Evolutionary conservation across 768 basidiomycete genomes (phyloP), one percentile per base, ranked within the genome.

Genomic region (Dioszegia hungarica): DNA sequence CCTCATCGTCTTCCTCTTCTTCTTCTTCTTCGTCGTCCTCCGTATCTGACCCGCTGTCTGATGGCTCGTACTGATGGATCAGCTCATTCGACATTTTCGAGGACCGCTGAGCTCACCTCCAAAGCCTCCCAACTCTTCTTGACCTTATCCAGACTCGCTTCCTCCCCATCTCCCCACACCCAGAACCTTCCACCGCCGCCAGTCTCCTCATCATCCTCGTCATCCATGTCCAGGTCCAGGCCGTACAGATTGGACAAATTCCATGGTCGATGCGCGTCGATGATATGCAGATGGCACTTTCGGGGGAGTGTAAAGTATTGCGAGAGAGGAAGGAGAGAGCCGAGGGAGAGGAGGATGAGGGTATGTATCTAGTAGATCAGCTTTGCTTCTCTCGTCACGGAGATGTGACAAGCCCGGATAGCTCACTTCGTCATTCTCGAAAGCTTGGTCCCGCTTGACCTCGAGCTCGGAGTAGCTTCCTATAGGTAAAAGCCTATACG

Each of bases 151-250:
- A 94, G 79, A 55, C 80, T 80, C 54, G 85, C 85, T 1, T 85
- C 86, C 17, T 83, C 85, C 3, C 90, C 90, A 67, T 94, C 92
- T 61, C 92, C 90, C 95, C 95, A 99, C 0, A 98, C 81, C 28
- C 94, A 79, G 19, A 97, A 84, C 49, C 86, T 80, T 20, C 77
- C 69, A 34, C 66, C 59, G 5, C 61, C 63, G 64, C 60, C 54
- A 8, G 52, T 55, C 48, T 54, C 61, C 8, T 44, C 59, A 11
- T 58, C 58, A 12, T 58, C 59, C 82, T 63, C 83, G 81, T 39
- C 79, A 81, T 46, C 50, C 22, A 55, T 52, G 39, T 74, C 66
- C 2, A 74, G 52, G 37, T 74, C 72, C 17, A 72, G 50, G 8
- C 75, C 84, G 74, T 94, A 98, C 20, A 97, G 78, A 78, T 86